Conservation (phyloP, 2,329 filamentous ascomycete species). For the Alternaria arborescens region DNA sequence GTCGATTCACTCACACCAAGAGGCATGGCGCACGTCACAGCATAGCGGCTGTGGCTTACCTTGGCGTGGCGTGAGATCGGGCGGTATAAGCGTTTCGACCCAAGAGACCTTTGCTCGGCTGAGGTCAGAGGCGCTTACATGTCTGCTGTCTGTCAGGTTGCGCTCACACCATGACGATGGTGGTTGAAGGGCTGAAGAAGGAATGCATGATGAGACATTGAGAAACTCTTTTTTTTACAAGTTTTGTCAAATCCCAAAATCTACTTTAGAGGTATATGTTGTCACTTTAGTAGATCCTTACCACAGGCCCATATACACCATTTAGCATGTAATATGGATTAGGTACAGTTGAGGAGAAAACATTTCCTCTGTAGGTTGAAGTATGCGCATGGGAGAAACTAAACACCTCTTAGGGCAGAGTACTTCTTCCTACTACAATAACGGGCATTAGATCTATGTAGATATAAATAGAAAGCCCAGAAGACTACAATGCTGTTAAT, state of each 20-base stretch:
- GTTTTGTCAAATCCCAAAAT: too few species aligned
- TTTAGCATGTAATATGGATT: too few species aligned
- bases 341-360: too few species aligned
- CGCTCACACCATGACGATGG: neutral
- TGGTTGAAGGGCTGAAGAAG: neutral
- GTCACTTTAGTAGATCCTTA: too few species aligned
- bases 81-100: neutral
- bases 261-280: too few species aligned
- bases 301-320: too few species aligned
- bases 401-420: too few species aligned
- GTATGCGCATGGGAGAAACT: neutral
- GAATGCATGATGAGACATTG: neutral
- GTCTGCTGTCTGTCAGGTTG: neutral
- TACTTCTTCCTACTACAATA: too few species aligned
- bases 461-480: too few species aligned
- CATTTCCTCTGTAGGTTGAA: neutral
- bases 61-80: conserved; percentile 2
- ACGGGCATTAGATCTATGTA: too few species aligned
- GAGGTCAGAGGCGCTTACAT: conserved; percentile 12
- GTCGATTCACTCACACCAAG: neutral
- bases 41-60: neutral
- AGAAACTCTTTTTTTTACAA: too few species aligned
- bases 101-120: neutral
- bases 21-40: conserved; percentile 2
- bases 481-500: too few species aligned